Conservation (phyloP, 2,329 filamentous ascomycete species). For the Botrytis fabae region DNA sequence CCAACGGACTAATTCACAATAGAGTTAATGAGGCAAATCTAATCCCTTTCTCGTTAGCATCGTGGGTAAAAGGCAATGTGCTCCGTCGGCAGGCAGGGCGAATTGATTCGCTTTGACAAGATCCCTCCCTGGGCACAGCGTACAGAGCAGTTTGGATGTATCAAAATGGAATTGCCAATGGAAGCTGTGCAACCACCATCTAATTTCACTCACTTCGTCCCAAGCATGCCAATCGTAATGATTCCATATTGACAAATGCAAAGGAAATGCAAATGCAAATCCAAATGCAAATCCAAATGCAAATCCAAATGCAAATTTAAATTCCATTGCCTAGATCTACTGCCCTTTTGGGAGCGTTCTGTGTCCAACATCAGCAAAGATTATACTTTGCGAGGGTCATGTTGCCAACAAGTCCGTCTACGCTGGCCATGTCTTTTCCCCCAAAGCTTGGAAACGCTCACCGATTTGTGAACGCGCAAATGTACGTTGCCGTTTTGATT, state of each 20-base stretch:
- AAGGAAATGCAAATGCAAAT: background rate
- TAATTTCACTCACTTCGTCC: background rate
- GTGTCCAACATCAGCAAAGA: background rate
- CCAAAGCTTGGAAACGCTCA: background rate
- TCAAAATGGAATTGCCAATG: background rate
- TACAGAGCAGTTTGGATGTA: background rate
- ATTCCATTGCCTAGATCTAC: background rate
- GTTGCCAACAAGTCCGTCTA: background rate
- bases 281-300: background rate
- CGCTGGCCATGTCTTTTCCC: background rate
- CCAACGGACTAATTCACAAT: background rate
- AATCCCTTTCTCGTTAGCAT: background rate
- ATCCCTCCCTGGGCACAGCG: background rate
- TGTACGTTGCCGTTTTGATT: background rate
- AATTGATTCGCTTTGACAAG: background rate
- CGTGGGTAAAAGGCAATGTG: background rate
- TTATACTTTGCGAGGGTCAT: background rate
- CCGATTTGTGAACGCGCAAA: background rate
- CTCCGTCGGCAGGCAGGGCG: background rate
- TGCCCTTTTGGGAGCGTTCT: background rate
- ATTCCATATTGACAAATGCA: background rate
- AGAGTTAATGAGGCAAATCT: background rate
- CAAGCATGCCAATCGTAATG: background rate
- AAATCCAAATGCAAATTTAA: background rate
- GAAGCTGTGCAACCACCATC: background rate